Evolutionary conservation across 139 green algal genomes (phyloP).

Genomic region (Picochlorum costavermella): DNA sequence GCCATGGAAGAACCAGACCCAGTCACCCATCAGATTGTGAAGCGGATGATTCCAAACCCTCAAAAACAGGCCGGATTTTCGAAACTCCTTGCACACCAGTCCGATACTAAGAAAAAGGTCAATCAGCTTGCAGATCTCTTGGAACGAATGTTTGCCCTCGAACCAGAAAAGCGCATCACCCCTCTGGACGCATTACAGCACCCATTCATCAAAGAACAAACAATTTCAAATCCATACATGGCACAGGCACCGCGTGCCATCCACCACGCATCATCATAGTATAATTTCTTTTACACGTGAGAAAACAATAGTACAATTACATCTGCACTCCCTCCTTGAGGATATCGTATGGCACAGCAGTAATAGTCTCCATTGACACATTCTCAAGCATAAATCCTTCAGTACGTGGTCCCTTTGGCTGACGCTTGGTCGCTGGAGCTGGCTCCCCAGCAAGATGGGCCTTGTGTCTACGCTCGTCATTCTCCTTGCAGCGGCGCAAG

Average conservation of each 20-base stretch:
- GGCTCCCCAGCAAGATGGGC: constrained; percentile 60
- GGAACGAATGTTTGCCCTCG: constrained; percentile 86
- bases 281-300: not conserved
- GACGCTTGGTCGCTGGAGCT: constrained; percentile 57
- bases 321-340: constrained; percentile 45
- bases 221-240: not conserved
- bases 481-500: constrained; percentile 64
- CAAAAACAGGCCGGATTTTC: constrained; percentile 60
- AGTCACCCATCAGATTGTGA: constrained; percentile 60
- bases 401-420: constrained; percentile 53
- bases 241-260: not conserved
- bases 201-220: constrained; percentile 70
- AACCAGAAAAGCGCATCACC: constrained; percentile 89
- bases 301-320: constrained; percentile 3
- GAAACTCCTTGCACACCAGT: constrained; percentile 30
- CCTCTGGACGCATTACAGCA: constrained; percentile 78
- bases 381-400: constrained; percentile 74
- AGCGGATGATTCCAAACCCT: constrained; percentile 65
- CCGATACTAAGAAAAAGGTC: constrained; percentile 30
- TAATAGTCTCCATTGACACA: constrained; percentile 81
- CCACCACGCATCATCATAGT: not conserved
- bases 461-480: constrained; percentile 72
- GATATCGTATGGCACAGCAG: constrained; percentile 96
- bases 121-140: constrained; percentile 80
- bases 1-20: constrained; percentile 64